Base-by-base conservation (phyloP, 345 rosid genomes). In the Euphorbia pulcherrima region DNA sequence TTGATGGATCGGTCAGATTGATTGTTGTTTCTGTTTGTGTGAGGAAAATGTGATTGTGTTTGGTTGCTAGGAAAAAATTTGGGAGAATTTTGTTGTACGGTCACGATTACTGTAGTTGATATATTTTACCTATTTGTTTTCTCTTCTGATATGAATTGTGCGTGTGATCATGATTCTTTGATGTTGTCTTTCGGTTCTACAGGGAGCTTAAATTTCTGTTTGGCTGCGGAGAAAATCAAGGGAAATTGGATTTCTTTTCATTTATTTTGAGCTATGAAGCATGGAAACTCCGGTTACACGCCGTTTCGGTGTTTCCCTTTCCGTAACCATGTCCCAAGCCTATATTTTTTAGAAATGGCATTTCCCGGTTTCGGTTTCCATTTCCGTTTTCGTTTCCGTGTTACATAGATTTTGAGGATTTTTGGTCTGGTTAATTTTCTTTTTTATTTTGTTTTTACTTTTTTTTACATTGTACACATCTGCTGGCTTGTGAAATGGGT, bases 151-250 rank as follows among this genome's bases (percentile, higher is more conserved):
- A 17, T 17, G 6, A 47, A 16, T 48, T 53, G 57, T 23, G 57
- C 14, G 23, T 7, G 1, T 53, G 28, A 53, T 53, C 28, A 53
- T 53, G 13, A 21, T 17, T 48, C 57, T 16, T 50, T 50, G 21
- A 50, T 2, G 1, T 39, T 39, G 44, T 39, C 50, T 14, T 50
- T 18, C 55, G 16, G 9, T 2, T 18, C 23, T 12, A 53, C 14
- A 23, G 11, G 28, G n/a, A n/a, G 18, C 37, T 23, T 55, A 6
- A 29, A 18, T 26, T n/a, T 18, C 28, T 65, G 61, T 35, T 66
- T 66, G 48, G 69, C 24, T 35, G 46, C 60, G 12, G 60, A 33
- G 69, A 35, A 37, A 16, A 63, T 63, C 67, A 46, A 63, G 35
- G 16, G 18, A 54, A 23, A 28, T 24, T 53, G 35, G 17, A 67